Percentiles rank a stretch among this genome's conserved stretches.
Conservation (phyloP, 1,284 basidiomycete species). For the Sanghuangporus baumii region DNA sequence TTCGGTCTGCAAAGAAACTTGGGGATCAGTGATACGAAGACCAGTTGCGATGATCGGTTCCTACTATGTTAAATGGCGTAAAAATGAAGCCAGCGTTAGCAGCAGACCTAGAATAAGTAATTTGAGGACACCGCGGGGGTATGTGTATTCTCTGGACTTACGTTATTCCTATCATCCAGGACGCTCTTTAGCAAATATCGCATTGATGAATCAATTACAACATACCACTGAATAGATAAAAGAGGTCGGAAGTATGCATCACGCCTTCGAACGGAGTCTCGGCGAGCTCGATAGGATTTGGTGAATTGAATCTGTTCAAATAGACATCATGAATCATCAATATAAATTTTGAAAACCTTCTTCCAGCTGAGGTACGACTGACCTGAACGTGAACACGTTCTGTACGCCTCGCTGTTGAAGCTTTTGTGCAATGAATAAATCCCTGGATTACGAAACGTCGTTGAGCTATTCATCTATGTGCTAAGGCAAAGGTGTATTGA, state of each 20-base stretch:
- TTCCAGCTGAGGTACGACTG: constrained; percentile 18
- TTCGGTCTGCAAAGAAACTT: constrained; percentile 33
- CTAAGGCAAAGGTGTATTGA: background rate
- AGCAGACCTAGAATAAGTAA: constrained; percentile 18
- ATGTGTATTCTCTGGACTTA: constrained; percentile 19
- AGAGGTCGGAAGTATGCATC: constrained; percentile 41
- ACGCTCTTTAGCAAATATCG: background rate
- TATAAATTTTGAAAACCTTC: too few relatives aligned
- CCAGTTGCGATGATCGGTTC: constrained; percentile 13
- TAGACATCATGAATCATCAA: too few relatives aligned
- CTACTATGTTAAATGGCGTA: constrained; percentile 33
- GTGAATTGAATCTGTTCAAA: constrained; percentile 23
- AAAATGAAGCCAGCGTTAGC: constrained; percentile 35
- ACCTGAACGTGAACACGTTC: constrained; percentile 30
- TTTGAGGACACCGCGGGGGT: background rate
- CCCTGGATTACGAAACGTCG: constrained; percentile 27
- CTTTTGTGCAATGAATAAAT: constrained; percentile 34
- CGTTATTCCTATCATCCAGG: constrained; percentile 29
- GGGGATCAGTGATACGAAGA: background rate
- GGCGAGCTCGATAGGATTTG: constrained; percentile 35
- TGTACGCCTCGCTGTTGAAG: constrained; percentile 27
- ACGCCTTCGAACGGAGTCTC: constrained; percentile 34
- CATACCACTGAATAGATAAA: constrained; percentile 38
- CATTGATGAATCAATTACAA: background rate
- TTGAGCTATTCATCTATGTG: background rate